Conservation (phyloP, 208 protist species). For the Endotrypanum monterogeii region DNA sequence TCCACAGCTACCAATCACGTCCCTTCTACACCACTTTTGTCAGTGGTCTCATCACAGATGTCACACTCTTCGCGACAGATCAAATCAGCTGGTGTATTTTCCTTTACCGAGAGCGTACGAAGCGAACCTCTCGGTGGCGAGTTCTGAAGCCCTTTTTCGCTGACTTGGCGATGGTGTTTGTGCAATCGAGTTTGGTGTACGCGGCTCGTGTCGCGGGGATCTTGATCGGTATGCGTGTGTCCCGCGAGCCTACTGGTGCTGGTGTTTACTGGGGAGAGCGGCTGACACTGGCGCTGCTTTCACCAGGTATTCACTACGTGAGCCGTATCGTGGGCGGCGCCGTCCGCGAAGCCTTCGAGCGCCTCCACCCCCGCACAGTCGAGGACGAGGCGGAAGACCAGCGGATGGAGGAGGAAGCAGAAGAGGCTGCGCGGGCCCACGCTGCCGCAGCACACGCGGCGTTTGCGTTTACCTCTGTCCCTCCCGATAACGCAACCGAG, state of each 20-base stretch:
- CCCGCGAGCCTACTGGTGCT: conserved; percentile 34
- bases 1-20: conserved; percentile 37
- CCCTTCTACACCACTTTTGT: conserved; percentile 46
- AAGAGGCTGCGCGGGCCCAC: conserved; percentile 34
- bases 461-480: conserved; percentile 16
- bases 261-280: conserved; percentile 65
- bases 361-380: conserved; percentile 42
- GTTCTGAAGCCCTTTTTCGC: conserved; percentile 49
- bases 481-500: conserved; percentile 6
- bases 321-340: conserved; percentile 5
- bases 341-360: conserved; percentile 36
- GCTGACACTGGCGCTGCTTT: conserved; percentile 24
- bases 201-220: conserved; percentile 39
- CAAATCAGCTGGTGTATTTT: conserved; percentile 39
- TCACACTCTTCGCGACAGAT: conserved; percentile 42
- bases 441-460: conserved; percentile 13
- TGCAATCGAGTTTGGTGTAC: conserved; percentile 32
- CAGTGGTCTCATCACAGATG: conserved; percentile 46
- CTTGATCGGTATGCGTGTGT: conserved; percentile 28
- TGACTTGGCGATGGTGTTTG: conserved; percentile 9
- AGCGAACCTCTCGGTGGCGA: conserved; percentile 55
- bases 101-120: conserved; percentile 34
- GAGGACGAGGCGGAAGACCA: conserved; percentile 58
- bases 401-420: conserved; percentile 40
- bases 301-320: conserved; percentile 31